Evolutionary conservation across 345 rosid species (phyloP).

Genomic region (Aurinia saxatilis): DNA sequence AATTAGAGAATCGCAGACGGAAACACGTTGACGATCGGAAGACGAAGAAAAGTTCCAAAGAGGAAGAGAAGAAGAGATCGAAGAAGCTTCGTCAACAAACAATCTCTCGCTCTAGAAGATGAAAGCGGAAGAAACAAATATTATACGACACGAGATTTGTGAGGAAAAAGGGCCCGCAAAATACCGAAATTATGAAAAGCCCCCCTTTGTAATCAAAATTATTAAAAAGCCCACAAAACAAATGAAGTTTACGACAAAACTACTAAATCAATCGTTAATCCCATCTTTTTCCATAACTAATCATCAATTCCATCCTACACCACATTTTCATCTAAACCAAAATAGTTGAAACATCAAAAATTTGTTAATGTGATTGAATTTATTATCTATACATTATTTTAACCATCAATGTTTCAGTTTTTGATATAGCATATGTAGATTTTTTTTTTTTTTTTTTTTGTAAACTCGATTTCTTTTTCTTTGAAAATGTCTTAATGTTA

Average conservation of each 20-base stretch:
- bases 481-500: too few species aligned
- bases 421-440: too few species aligned
- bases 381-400: too few species aligned
- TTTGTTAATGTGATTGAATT: too few species aligned
- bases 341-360: too few species aligned
- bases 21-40: constrained; percentile 3
- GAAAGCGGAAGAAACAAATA: not conserved
- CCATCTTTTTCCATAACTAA: too few species aligned
- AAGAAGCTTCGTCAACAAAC: constrained; percentile 19
- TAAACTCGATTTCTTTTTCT: too few species aligned
- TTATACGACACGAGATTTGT: constrained; percentile 19
- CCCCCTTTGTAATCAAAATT: not conserved
- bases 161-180: not conserved
- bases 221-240: not conserved
- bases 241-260: not conserved
- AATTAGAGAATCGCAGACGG: not conserved
- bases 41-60: constrained; percentile 11
- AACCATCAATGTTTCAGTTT: too few species aligned
- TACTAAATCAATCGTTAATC: too few species aligned
- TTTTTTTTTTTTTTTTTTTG: too few species aligned
- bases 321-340: too few species aligned
- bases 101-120: constrained; percentile 1
- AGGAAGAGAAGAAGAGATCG: constrained; percentile 13
- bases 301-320: too few species aligned
- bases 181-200: not conserved